A percentile compares a stretch with the other conserved stretches of the same genome.
phyloP scores from a whole-genome alignment of 352 stramenopile species.

The Chrysophaeum taylorii region DNA sequence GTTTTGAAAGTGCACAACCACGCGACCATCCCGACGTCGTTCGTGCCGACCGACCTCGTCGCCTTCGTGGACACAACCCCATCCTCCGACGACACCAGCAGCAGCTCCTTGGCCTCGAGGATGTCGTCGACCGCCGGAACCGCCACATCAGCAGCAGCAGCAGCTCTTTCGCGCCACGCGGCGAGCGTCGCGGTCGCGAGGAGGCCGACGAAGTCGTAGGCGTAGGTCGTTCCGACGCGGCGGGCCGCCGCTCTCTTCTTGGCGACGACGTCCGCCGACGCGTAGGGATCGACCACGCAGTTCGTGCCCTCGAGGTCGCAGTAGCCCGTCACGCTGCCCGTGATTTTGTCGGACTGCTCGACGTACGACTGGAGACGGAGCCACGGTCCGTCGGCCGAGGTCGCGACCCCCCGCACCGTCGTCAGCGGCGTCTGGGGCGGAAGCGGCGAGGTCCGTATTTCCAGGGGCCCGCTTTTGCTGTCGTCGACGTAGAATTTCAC shows the following conservation, averaged over 20 bases:
- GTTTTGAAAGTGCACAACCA: conserved; percentile 95
- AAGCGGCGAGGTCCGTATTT: conserved; percentile 34
- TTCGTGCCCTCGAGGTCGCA: conserved; percentile 34
- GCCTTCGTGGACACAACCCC: conserved; percentile 34
- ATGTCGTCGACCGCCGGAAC: conserved; percentile 29
- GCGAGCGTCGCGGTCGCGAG: conserved; percentile 89
- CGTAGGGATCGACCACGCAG: conserved; percentile 50
- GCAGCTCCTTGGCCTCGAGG: conserved; percentile 58
- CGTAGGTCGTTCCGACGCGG: conserved; percentile 96
- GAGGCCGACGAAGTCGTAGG: conserved; percentile 98
- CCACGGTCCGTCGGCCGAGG: conserved; percentile 93
- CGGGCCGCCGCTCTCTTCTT: conserved; percentile 69
- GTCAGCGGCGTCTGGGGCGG: conserved; percentile 23
- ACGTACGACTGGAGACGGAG: conserved; percentile 94
- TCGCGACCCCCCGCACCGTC: conserved; percentile 91
- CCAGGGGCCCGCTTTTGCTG: conserved; percentile 51
- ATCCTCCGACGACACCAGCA: conserved; percentile 49
- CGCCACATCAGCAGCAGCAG: neutral
- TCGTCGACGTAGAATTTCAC: conserved; percentile 90
- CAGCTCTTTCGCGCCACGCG: conserved; percentile 67
- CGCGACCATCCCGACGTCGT: conserved; percentile 93
- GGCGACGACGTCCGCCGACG: conserved; percentile 55
- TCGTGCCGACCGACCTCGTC: conserved; percentile 54
- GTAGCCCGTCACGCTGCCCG: conserved; percentile 60
- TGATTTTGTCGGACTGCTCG: conserved; percentile 71